phyloP scores from a whole-genome alignment of 345 rosid genomes.

The Aethionema arabicum region DNA sequence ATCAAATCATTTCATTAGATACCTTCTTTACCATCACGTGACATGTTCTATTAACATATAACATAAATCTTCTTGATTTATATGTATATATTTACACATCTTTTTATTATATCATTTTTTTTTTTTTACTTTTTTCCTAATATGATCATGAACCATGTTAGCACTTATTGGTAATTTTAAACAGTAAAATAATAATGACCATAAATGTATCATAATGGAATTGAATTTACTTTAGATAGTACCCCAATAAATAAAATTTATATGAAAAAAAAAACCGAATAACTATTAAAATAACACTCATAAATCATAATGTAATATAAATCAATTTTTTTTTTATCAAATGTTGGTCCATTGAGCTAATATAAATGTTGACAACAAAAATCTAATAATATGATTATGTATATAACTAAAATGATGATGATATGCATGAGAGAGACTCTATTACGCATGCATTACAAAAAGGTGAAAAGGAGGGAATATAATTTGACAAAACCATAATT shows the following conservation, averaged over 20 bases:
- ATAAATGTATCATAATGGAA: too few species aligned
- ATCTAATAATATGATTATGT: slow-evolving; percentile 3
- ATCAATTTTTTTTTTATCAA: background rate
- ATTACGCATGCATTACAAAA: slow-evolving; percentile 33
- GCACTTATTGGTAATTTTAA: background rate
- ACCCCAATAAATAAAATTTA: too few species aligned
- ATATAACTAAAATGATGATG: slow-evolving; percentile 36
- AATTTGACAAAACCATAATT: slow-evolving; percentile 33
- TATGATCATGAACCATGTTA: slow-evolving; percentile 11
- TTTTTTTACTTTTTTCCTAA: background rate
- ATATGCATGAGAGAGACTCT: slow-evolving; percentile 35
- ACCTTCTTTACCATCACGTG: slow-evolving; percentile 26
- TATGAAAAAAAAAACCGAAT: too few species aligned
- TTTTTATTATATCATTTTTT: too few species aligned
- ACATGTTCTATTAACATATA: slow-evolving; percentile 23
- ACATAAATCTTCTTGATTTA: slow-evolving; percentile 4
- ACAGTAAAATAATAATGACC: too few species aligned
- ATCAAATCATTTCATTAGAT: slow-evolving; percentile 9
- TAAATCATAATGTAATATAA: too few species aligned
- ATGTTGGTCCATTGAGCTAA: slow-evolving; percentile 1
- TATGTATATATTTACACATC: too few species aligned
- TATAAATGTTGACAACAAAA: too few species aligned
- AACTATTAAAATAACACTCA: too few species aligned
- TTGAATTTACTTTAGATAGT: too few species aligned
- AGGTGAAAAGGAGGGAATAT: slow-evolving; percentile 28